A percentile compares a stretch with the other conserved stretches of the same genome.
Evolutionary conservation across 768 basidiomycete species (phyloP).

Genomic region (Pulveroboletus sp.): DNA sequence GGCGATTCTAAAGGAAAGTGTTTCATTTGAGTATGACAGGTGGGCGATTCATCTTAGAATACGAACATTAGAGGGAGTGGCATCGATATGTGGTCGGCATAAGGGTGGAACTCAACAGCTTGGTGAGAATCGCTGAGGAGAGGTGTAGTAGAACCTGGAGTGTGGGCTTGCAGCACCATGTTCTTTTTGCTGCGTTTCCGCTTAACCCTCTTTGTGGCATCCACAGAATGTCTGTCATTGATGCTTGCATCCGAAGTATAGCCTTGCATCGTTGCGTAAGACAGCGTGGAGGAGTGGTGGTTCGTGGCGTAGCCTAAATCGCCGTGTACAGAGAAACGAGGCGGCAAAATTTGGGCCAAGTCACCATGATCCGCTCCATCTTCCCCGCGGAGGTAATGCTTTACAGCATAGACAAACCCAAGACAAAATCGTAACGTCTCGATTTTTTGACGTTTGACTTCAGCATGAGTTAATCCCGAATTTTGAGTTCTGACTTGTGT

Average conservation of each 20-base stretch:
- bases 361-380: constrained; percentile 73
- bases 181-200: constrained; percentile 69
- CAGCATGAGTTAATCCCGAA: constrained; percentile 43
- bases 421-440: constrained; percentile 67
- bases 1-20: constrained; percentile 53
- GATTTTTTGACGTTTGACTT: constrained; percentile 65
- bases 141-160: constrained; percentile 50
- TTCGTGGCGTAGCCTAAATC: constrained; percentile 40
- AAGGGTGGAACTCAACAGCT: constrained; percentile 58
- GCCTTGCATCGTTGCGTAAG: constrained; percentile 43
- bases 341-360: constrained; percentile 63
- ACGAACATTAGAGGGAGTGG: constrained; percentile 80
- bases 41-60: background rate
- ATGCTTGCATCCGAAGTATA: constrained; percentile 29
- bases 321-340: constrained; percentile 50
- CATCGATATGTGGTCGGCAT: constrained; percentile 58
- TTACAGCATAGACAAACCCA: constrained; percentile 67
- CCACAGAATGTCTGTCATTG: constrained; percentile 24
- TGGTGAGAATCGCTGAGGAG: constrained; percentile 55
- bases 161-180: constrained; percentile 14
- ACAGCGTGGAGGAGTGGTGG: constrained; percentile 26
- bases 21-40: background rate
- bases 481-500: constrained; percentile 53
- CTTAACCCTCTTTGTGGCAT: constrained; percentile 67
- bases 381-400: constrained; percentile 83